Base-by-base conservation (phyloP, 1,139 yeast genomes). In the Taphrina communis region DNA sequence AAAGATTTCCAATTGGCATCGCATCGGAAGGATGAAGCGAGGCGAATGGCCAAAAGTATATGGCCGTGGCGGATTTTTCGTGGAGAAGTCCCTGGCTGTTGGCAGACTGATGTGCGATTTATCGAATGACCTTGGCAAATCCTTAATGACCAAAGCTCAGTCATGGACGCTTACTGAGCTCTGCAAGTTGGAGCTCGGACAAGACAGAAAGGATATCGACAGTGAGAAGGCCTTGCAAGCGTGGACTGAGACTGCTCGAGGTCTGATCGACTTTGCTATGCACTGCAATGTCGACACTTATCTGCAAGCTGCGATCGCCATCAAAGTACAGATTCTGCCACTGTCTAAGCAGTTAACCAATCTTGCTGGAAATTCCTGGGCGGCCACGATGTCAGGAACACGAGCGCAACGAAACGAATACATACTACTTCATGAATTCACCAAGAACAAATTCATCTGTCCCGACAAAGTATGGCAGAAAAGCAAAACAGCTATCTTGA, bases 311-410 rank as follows among this genome's bases (percentile, higher is more conserved):
- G 91, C 94, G 0, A 82, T 94, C 72, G 93, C 97, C 0, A 87
- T 91, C 76, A 83, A 88, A 71, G 86, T 88, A 70, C 99, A 95
- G 78, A 88, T 94, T 71, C 81, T 95, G 70, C 90, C 97, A 0
- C 82, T 95, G 71, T 89, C 98, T 0, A 90, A 91, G 75, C 97
- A 93, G 76, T 82, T 95, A 75, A 94, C 99, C 4, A 89, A 89
- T 73, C 81, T 95, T 73, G 98, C 99, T 0, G 99, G 99, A 74
- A 95, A 94, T 77, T 94, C 97, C 0, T 95, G 99, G 99, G 86
- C 96, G 1, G 92, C 90, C 73, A 94, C 99, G 0, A 82, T 95
- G 69, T 87, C 92, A 69, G 99, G 99, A 79, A 90, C 98, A 0
- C 85, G 99, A 75, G 96, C 97, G 14, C 98, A 97, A 75, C 86